Evolutionary conservation across 202 grass and related monocot genomes (phyloP).

Genomic region (Setaria italica): DNA sequence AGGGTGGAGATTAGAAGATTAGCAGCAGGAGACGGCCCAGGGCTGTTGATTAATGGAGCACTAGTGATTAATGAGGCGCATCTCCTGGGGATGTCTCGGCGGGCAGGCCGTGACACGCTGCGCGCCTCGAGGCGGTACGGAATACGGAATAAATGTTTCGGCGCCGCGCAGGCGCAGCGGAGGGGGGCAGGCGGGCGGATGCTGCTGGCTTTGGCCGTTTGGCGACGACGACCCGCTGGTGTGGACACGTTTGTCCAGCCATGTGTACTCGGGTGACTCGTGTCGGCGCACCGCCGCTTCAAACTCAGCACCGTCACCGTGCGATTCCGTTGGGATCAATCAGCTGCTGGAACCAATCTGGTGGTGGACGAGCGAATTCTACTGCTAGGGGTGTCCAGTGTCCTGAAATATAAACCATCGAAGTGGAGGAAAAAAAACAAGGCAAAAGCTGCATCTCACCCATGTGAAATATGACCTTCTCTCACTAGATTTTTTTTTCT

Average conservation of each 20-base stretch:
- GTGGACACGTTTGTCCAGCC: slow-evolving; percentile 19
- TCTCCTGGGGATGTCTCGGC: slow-evolving; percentile 30
- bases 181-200: neutral
- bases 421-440: too few species aligned
- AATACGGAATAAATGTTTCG: slow-evolving; percentile 46
- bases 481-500: too few species aligned
- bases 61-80: slow-evolving; percentile 14
- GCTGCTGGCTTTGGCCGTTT: too few species aligned
- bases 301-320: neutral
- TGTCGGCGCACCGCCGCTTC: neutral
- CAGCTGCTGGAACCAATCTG: neutral
- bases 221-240: neutral
- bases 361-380: neutral
- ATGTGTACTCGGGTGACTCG: neutral
- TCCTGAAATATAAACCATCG: too few species aligned
- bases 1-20: neutral
- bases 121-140: slow-evolving; percentile 5
- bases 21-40: too few species aligned
- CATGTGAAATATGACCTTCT: too few species aligned
- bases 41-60: too few species aligned
- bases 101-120: neutral
- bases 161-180: neutral
- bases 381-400: too few species aligned
- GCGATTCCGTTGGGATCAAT: neutral
- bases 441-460: too few species aligned